phyloP scores from a whole-genome alignment of 495 filamentous ascomycete species.

The Antarctomyces pellizariae region DNA sequence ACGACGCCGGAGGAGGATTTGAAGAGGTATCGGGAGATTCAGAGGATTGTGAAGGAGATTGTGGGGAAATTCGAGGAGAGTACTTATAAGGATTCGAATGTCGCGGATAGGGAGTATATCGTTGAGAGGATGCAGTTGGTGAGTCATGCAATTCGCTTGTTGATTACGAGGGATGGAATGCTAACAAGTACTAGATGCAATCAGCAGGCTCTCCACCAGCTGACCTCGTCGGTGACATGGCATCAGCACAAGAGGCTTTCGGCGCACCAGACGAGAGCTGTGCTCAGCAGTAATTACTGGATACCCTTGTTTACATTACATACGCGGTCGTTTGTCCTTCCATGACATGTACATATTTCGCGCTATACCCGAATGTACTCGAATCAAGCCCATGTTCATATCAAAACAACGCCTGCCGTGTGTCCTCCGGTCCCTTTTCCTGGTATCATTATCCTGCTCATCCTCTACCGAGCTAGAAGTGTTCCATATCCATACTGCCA shows the following conservation, averaged over 20 bases:
- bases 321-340: too few relatives aligned
- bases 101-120: slow-evolving; percentile 70
- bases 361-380: too few relatives aligned
- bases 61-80: slow-evolving; percentile 65
- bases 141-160: slow-evolving; percentile 11
- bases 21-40: slow-evolving; percentile 60
- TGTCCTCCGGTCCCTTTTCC: too few relatives aligned
- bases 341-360: too few relatives aligned
- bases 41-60: slow-evolving; percentile 63
- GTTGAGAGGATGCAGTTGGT: slow-evolving; percentile 96
- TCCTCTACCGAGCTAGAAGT: too few relatives aligned
- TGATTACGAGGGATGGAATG: slow-evolving; percentile 3
- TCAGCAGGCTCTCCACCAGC: slow-evolving; percentile 68
- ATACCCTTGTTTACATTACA: slow-evolving; percentile 3
- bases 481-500: slow-evolving; percentile 6
- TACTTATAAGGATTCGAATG: slow-evolving; percentile 57
- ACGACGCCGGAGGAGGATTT: slow-evolving; percentile 44
- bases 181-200: slow-evolving; percentile 49
- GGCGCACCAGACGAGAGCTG: slow-evolving; percentile 48
- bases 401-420: too few relatives aligned
- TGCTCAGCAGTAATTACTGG: slow-evolving; percentile 34
- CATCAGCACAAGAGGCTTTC: slow-evolving; percentile 46
- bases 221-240: slow-evolving; percentile 79
- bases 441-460: too few relatives aligned
- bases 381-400: too few relatives aligned